A percentile compares a stretch with the other conserved stretches of the same genome.
Evolutionary conservation across 768 basidiomycete genomes (phyloP).

Genomic region (Filobasidium floriforme): DNA sequence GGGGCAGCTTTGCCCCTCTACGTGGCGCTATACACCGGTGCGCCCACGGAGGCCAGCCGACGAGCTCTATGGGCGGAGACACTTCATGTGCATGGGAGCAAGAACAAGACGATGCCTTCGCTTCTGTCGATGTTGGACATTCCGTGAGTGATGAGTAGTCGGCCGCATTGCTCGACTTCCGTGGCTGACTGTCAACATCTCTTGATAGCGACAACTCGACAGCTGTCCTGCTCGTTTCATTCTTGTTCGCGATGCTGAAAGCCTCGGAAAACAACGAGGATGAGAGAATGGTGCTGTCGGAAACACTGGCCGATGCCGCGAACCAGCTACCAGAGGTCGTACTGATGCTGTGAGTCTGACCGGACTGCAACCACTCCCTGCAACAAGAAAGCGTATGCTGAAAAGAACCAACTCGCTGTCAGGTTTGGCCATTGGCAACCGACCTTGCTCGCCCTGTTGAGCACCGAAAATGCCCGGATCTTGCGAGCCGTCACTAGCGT

Average conservation of each 20-base stretch:
- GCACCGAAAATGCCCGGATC: neutral
- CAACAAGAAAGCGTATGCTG: too few species aligned
- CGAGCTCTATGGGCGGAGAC: conserved; percentile 3
- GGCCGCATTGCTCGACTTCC: neutral
- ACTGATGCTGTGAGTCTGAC: neutral
- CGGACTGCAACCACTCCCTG: neutral
- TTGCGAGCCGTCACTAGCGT: neutral
- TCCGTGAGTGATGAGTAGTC: conserved; percentile 4
- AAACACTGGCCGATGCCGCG: conserved; percentile 18
- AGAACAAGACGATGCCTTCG: conserved; percentile 1
- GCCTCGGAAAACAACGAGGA: conserved; percentile 15
- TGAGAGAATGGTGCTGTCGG: conserved; percentile 14
- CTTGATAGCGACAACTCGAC: conserved; percentile 10
- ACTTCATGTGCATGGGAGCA: neutral
- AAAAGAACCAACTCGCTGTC: too few species aligned
- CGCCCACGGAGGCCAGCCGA: conserved; percentile 7
- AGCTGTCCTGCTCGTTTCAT: conserved; percentile 12
- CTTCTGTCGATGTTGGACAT: conserved; percentile 14
- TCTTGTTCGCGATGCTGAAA: conserved; percentile 18
- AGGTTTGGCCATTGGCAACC: conserved; percentile 6
- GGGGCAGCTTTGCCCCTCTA: conserved; percentile 10
- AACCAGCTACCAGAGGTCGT: conserved; percentile 12
- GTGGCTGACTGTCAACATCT: neutral
- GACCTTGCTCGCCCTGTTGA: neutral
- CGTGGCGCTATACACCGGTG: conserved; percentile 10